Percentiles rank a stretch among this genome's conserved stretches.
phyloP scores from a whole-genome alignment of 2,329 filamentous ascomycete species.

The Graphiopsis chlorocephala region DNA sequence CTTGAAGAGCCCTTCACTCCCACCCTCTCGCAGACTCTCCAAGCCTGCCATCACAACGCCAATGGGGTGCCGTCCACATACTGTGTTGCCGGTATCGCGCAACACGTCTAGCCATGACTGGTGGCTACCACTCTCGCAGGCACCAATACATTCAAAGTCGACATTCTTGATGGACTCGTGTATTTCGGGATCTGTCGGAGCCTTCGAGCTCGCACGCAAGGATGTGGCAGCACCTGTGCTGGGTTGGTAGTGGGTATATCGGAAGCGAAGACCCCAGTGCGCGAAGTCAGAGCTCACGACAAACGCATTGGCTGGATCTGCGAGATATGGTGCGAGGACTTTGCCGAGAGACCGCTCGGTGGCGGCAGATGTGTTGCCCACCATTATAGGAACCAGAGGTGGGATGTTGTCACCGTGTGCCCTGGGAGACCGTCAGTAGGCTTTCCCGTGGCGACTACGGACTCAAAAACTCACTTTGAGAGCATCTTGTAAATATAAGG shows the following conservation, averaged over 20 bases:
- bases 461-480: constrained; percentile 41
- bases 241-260: constrained; percentile 75
- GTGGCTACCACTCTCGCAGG: constrained; percentile 74
- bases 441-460: constrained; percentile 6
- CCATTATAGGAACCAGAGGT: constrained; percentile 76
- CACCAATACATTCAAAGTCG: constrained; percentile 79
- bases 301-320: constrained; percentile 73
- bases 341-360: constrained; percentile 68
- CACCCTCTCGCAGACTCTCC: constrained; percentile 50
- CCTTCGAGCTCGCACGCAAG: constrained; percentile 41
- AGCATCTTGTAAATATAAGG: constrained; percentile 86
- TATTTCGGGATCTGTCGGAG: constrained; percentile 56
- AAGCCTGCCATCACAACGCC: constrained; percentile 87
- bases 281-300: constrained; percentile 95
- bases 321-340: constrained; percentile 74
- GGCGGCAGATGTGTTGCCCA: constrained; percentile 67
- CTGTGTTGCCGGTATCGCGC: constrained; percentile 75
- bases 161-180: constrained; percentile 81
- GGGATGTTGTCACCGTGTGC: constrained; percentile 57
- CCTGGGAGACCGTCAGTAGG: constrained; percentile 22
- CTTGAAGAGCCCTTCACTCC: constrained; percentile 53
- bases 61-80: constrained; percentile 93
- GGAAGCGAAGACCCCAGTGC: constrained; percentile 85
- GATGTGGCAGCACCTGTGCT: constrained; percentile 43
- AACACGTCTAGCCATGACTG: constrained; percentile 67